Conservation (phyloP, 2,329 filamentous ascomycete genomes). For the Ophiostoma australiae region DNA sequence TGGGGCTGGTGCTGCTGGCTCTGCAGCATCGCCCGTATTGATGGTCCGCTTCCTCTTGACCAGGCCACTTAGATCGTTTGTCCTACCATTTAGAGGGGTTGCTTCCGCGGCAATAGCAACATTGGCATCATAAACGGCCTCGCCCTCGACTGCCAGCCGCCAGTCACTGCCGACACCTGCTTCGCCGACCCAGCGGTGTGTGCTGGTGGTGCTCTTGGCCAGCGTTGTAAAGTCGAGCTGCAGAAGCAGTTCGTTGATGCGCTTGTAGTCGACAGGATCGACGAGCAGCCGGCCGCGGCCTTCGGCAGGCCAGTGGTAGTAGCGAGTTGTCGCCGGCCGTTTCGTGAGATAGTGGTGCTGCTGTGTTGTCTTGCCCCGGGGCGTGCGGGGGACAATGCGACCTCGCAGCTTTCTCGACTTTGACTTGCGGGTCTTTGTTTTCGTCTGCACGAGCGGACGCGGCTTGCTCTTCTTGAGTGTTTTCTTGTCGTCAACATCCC, state of each 20-base stretch:
- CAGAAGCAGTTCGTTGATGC: slow-evolving; percentile 63
- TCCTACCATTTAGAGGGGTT: slow-evolving; percentile 13
- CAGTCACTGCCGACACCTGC: slow-evolving; percentile 52
- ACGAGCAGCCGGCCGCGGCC: slow-evolving; percentile 62
- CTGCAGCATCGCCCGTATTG: background rate
- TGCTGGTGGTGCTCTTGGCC: slow-evolving; percentile 59
- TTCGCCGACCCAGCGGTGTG: slow-evolving; percentile 65
- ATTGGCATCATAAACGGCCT: slow-evolving; percentile 30
- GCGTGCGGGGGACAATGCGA: slow-evolving; percentile 57
- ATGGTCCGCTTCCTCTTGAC: slow-evolving; percentile 37
- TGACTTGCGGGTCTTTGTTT: background rate
- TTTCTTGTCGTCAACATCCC: background rate
- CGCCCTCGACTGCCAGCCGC: slow-evolving; percentile 49
- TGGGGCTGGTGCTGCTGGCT: background rate
- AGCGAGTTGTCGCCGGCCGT: slow-evolving; percentile 49
- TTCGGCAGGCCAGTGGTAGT: slow-evolving; percentile 60
- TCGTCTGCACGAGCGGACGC: background rate
- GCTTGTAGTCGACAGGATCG: slow-evolving; percentile 59
- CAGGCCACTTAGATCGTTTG: slow-evolving; percentile 47
- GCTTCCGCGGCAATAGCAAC: background rate
- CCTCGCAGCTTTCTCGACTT: slow-evolving; percentile 48
- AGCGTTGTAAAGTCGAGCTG: slow-evolving; percentile 68
- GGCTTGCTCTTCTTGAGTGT: background rate
- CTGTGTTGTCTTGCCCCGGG: slow-evolving; percentile 56
- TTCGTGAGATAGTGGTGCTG: slow-evolving; percentile 46